These are phyloP conservation scores for Lepiota subincarnata DNA, from an alignment of 768 basidiomycete species.

Conservation along the genomic window DNA sequence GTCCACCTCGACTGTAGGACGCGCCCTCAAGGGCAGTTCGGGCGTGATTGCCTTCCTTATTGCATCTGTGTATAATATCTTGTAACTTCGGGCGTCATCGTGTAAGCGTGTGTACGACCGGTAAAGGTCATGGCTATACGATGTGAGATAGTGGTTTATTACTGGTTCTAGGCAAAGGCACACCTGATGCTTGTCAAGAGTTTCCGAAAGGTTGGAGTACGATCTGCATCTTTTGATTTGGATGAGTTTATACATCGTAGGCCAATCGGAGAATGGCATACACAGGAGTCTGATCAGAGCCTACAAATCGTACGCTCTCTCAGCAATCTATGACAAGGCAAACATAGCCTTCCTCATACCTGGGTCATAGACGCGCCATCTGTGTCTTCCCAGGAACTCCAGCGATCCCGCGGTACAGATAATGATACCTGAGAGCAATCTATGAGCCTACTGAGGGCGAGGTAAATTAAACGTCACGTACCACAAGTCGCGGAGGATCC, in stretches of 20 bases:
- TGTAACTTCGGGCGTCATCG: constrained; percentile 19
- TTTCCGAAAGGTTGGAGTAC: constrained; percentile 24
- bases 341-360: constrained; percentile 13
- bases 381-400: constrained; percentile 32
- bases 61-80: constrained; percentile 16
- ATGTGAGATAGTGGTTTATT: background rate
- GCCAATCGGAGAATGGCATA: background rate
- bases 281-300: background rate
- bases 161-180: constrained; percentile 1
- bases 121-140: constrained; percentile 29
- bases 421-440: constrained; percentile 26
- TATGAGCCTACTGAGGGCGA: background rate
- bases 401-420: constrained; percentile 32
- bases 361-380: constrained; percentile 36
- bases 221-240: constrained; percentile 20
- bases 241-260: background rate
- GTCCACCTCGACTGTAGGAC: constrained; percentile 25
- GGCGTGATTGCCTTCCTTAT: constrained; percentile 17
- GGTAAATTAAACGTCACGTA: constrained; percentile 14
- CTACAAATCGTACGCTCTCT: no score
- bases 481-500: constrained; percentile 23
- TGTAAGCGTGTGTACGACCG: constrained; percentile 26
- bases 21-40: constrained; percentile 10
- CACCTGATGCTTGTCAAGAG: constrained; percentile 29
- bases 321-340: background rate